Conservation (phyloP, 768 basidiomycete genomes). For the Termitomyces sp. region DNA sequence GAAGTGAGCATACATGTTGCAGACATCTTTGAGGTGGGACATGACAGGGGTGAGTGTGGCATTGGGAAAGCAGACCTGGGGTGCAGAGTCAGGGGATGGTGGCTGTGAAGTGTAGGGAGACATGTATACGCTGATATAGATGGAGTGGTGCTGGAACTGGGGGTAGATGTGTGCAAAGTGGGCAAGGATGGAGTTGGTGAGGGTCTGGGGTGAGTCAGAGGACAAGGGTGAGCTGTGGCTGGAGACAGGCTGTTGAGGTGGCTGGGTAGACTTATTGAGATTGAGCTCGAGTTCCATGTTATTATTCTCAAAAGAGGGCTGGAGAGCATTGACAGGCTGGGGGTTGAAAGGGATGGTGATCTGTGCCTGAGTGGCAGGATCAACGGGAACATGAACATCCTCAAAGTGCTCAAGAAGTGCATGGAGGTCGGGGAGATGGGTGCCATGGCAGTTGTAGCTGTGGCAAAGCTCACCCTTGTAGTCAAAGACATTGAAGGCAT, state of each 20-base stretch:
- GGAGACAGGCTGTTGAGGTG: conserved; percentile 20
- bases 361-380: conserved; percentile 32
- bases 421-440: conserved; percentile 65
- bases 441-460: conserved; percentile 88
- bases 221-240: conserved; percentile 36
- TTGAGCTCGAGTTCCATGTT: conserved; percentile 83
- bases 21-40: conserved; percentile 46
- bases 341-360: conserved; percentile 45
- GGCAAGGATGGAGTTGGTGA: conserved; percentile 28
- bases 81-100: conserved; percentile 44
- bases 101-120: conserved; percentile 36
- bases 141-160: conserved; percentile 19
- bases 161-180: conserved; percentile 23
- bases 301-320: conserved; percentile 46
- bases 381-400: conserved; percentile 76
- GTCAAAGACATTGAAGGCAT: conserved; percentile 62
- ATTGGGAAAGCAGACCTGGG: conserved; percentile 14
- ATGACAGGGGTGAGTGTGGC: conserved; percentile 17
- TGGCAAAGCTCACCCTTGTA: conserved; percentile 76
- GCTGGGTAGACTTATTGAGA: conserved; percentile 29
- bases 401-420: conserved; percentile 92
- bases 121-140: conserved; percentile 15
- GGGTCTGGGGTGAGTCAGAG: conserved; percentile 43
- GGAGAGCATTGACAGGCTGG: conserved; percentile 13
- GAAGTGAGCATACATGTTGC: conserved; percentile 67